Evolutionary conservation across 179 eudicot genomes (phyloP).

Genomic region (Gypsophila paniculata): DNA sequence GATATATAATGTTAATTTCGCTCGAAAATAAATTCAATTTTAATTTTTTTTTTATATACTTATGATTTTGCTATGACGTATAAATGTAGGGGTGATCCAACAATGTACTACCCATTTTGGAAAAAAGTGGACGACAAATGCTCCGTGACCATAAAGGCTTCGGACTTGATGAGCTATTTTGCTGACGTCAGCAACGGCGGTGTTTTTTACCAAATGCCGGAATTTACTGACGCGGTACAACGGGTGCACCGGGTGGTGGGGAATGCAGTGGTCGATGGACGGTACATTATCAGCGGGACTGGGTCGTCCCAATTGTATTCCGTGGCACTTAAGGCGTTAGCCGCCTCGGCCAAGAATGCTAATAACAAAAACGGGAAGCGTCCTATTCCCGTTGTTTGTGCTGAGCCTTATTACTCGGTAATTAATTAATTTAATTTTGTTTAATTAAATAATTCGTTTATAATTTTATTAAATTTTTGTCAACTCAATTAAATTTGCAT

Average conservation of each 20-base stretch:
- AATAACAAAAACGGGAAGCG: not conserved
- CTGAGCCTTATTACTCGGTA: constrained; percentile 76
- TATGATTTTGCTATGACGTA: no score
- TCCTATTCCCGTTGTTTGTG: constrained; percentile 47
- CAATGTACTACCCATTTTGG: constrained; percentile 25
- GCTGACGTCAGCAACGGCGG: constrained; percentile 7
- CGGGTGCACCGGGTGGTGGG: constrained; percentile 49
- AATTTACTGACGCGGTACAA: constrained; percentile 36
- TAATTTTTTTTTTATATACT: no score
- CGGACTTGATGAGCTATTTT: constrained; percentile 32
- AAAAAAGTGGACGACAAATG: constrained; percentile 29
- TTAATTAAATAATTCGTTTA: not conserved
- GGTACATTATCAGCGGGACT: constrained; percentile 56
- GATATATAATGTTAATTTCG: no score
- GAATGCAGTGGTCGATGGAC: constrained; percentile 47
- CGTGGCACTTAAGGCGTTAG: constrained; percentile 55
- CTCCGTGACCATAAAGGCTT: constrained; percentile 25
- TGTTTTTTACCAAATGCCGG: constrained; percentile 30
- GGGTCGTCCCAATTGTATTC: constrained; percentile 73
- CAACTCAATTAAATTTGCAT: no score
- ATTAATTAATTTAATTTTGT: not conserved
- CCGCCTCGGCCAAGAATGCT: constrained; percentile 8
- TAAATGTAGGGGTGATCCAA: constrained; percentile 28
- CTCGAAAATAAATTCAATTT: no score
- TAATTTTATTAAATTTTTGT: no score